These are phyloP conservation scores for Phlebiopsis flavidoalba DNA, from an alignment of 768 basidiomycete species.

Conservation along the genomic window DNA sequence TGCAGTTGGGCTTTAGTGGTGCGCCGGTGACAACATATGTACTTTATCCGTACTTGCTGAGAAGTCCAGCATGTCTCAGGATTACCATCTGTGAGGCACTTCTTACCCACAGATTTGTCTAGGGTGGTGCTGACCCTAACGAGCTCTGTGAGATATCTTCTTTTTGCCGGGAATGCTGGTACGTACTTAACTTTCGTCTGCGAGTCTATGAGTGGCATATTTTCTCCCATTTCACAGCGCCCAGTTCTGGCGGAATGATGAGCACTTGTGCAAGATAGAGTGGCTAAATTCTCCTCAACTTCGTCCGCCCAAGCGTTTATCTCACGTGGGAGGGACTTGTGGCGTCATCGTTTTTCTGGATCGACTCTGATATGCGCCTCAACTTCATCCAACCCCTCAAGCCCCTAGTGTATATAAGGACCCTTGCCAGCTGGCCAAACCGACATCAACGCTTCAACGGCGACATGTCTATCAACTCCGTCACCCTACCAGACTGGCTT, in stretches of 20 bases:
- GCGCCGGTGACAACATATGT: neutral
- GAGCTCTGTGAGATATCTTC: neutral
- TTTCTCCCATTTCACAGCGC: neutral
- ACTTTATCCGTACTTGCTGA: constrained; percentile 47
- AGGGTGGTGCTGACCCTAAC: constrained; percentile 75
- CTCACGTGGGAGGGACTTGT: neutral
- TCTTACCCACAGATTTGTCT: constrained; percentile 70
- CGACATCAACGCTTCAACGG: neutral
- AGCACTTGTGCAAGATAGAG: no score
- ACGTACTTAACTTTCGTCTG: constrained; percentile 49
- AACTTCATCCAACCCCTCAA: neutral
- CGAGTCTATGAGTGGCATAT: constrained; percentile 30
- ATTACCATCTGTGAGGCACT: constrained; percentile 60
- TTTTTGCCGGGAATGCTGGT: neutral
- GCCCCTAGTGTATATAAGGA: no score
- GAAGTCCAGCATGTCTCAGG: constrained; percentile 86
- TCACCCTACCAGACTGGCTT: constrained; percentile 23
- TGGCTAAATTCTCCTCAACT: neutral
- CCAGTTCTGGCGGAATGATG: no score
- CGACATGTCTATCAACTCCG: neutral
- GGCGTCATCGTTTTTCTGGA: neutral
- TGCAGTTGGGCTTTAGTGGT: constrained; percentile 22
- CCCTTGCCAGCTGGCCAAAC: neutral
- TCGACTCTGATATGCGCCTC: neutral
- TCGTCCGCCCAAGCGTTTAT: neutral